phyloP scores from a whole-genome alignment of 805 yeast species.

The Barnettozyma populi region DNA sequence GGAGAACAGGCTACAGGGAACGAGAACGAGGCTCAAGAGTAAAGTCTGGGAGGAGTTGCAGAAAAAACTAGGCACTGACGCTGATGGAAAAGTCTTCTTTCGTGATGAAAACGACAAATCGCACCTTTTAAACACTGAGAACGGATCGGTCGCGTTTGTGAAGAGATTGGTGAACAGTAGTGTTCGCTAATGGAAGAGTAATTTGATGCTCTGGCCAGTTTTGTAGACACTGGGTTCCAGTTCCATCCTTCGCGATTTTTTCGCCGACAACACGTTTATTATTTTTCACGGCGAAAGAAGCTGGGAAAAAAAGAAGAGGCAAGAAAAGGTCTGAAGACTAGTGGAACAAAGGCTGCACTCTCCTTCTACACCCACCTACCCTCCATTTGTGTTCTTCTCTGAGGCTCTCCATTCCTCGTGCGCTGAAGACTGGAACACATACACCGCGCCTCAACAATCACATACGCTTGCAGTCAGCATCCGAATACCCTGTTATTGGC shows the following conservation, averaged over 20 bases:
- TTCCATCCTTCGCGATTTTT: background rate
- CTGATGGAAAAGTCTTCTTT: slow-evolving; percentile 8
- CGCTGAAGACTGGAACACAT: background rate
- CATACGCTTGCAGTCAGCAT: background rate
- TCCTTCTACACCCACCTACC: background rate
- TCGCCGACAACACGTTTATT: background rate
- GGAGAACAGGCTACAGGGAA: slow-evolving; percentile 11
- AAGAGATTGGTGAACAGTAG: background rate
- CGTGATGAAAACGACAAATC: background rate
- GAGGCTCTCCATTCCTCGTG: background rate
- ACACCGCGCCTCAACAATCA: background rate
- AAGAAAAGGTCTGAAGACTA: background rate
- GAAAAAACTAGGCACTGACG: slow-evolving; percentile 4
- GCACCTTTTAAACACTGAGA: background rate
- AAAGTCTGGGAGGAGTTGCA: slow-evolving; percentile 16
- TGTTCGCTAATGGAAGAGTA: background rate
- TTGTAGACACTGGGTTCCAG: background rate
- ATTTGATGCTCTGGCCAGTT: background rate
- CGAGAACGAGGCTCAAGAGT: slow-evolving; percentile 6
- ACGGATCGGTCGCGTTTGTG: slow-evolving; percentile 3
- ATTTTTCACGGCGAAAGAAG: too few relatives aligned
- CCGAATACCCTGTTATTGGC: background rate
- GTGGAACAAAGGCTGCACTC: background rate
- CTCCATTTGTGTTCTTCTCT: background rate
- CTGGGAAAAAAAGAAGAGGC: background rate